Percentiles rank a stretch among this genome's conserved stretches.
phyloP scores from a whole-genome alignment of 2,329 filamentous ascomycete species.

The Aspergillus oerlinghausenensis region DNA sequence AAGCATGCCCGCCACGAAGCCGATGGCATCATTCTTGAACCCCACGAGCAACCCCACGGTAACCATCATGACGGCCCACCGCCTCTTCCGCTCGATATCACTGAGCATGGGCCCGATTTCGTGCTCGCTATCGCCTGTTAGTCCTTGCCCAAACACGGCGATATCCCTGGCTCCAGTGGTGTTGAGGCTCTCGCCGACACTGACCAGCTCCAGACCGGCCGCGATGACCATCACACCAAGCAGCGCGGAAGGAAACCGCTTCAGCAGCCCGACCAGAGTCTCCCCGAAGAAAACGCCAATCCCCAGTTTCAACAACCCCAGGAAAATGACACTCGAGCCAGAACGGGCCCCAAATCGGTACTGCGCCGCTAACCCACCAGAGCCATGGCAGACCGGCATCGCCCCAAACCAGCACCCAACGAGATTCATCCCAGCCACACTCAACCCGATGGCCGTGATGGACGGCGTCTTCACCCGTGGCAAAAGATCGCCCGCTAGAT shows the following conservation, averaged over 20 bases:
- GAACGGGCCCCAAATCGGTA: conserved; percentile 87
- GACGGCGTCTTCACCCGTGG: conserved; percentile 64
- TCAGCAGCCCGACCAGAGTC: conserved; percentile 65
- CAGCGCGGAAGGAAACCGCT: conserved; percentile 68
- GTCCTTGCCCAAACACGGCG: conserved; percentile 30
- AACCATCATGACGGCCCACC: conserved; percentile 87
- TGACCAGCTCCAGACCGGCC: conserved; percentile 79
- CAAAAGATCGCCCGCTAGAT: conserved; percentile 72
- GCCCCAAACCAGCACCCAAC: conserved; percentile 84
- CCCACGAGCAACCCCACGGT: conserved; percentile 78
- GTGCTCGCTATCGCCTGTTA: conserved; percentile 34
- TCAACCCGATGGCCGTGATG: conserved; percentile 73
- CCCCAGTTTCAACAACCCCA: conserved; percentile 70
- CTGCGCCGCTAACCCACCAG: conserved; percentile 84
- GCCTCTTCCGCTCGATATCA: conserved; percentile 65
- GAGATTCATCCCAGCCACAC: conserved; percentile 79
- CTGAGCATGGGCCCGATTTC: conserved; percentile 41
- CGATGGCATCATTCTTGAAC: conserved; percentile 85
- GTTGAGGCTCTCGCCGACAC: conserved; percentile 79
- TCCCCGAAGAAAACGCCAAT: conserved; percentile 73
- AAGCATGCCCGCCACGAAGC: conserved; percentile 75
- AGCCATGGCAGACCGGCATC: conserved; percentile 94
- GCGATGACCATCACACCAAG: conserved; percentile 87
- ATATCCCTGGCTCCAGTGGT: conserved; percentile 62
- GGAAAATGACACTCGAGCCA: conserved; percentile 73